Base-by-base conservation (phyloP, 2,329 filamentous ascomycete genomes). In the Claviceps pazoutovae region DNA sequence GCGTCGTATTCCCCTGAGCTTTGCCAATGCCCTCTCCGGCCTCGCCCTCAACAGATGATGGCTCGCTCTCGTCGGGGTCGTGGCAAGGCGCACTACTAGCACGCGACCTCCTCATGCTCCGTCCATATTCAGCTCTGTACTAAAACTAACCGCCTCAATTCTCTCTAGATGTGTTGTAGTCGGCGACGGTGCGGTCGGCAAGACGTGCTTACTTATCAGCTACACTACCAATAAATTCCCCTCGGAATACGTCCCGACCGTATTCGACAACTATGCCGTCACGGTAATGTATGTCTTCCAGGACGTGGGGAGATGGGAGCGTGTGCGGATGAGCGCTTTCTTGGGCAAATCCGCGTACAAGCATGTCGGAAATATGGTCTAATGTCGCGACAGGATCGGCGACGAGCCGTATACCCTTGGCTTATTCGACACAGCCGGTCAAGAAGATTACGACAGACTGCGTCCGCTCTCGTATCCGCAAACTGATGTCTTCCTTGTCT, bases 141-240 rank as follows among this genome's bases (percentile, higher is more conserved):
- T 23, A 7, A 1, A 23, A 30, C 41, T 50, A 13, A 45, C 30
- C 7, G 39, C 30, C 3, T 21, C 8, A 1, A 5, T 23, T 41
- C 14, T 34, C 19, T 13, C 17, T 41, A 98, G 93, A 74, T 98
- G 93, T 74, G 93, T 98, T 65, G 93, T 98, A 62, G 93, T 98
- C 64, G 93, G 93, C 69, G 93, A 98, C 72, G 93, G 93, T 90
- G 93, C 93, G 59, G 93, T 98, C 61, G 93, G 93, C 70, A 98
- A 98, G 79, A 98, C 93, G 60, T 98, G 93, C 74, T 82, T 98
- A 58, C 82, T 98, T 67, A 98, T 98, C 74, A 95, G 88, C 69
- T 98, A 98, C 74, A 98, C 93, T 58, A 98, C 93, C 58, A 98
- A 98, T 79, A 97, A 97, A 66, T 98, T 98, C 71, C 93, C 93